Conservation (phyloP, 495 filamentous ascomycete genomes). For the Aspergillus asperescens region DNA sequence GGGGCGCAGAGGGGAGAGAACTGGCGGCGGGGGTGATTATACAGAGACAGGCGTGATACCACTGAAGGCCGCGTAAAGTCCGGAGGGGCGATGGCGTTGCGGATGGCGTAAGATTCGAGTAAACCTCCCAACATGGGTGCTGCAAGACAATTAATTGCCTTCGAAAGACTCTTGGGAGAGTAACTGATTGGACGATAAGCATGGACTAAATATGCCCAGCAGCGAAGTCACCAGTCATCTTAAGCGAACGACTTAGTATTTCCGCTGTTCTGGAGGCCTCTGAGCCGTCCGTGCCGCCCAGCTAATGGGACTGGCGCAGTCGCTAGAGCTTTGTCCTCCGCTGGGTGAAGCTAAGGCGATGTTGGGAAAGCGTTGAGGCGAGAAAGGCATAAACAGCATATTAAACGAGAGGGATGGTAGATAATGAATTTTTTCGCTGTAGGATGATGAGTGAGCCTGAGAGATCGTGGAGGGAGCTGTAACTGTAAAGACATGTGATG, state of each 20-base stretch:
- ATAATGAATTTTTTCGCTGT: background rate
- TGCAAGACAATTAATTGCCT: background rate
- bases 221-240: conserved; percentile 4
- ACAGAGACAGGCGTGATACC: conserved; percentile 19
- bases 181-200: conserved; percentile 11
- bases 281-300: conserved; percentile 2
- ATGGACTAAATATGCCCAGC: conserved; percentile 2
- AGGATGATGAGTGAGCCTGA: background rate
- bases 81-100: background rate
- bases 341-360: conserved; percentile 9
- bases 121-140: conserved; percentile 1
- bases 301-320: conserved; percentile 6
- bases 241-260: background rate
- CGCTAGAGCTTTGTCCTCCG: conserved; percentile 8
- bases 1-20: conserved; percentile 35
- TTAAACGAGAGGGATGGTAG: background rate
- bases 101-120: conserved; percentile 16
- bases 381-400: background rate
- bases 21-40: conserved; percentile 38
- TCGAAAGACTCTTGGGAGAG: background rate
- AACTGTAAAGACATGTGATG: conserved; percentile 18
- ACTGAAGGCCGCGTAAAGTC: background rate
- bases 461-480: background rate
- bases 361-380: conserved; percentile 13
- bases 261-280: background rate